Conservation (phyloP, 1,139 yeast species). For the Yamadazyma mexicana region DNA sequence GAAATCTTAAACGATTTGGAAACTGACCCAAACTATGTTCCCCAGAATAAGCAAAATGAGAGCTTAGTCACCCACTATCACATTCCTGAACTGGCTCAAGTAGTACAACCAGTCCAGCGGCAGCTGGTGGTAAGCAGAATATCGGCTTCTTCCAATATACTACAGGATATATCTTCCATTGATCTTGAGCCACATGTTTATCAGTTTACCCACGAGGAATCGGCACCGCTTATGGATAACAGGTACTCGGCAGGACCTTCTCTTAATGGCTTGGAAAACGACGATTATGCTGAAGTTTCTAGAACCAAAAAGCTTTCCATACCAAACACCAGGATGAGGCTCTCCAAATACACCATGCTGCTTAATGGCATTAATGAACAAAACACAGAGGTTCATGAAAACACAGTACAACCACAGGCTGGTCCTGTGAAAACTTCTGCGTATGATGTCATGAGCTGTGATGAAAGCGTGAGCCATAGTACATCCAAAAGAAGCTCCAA, state of each 20-base stretch:
- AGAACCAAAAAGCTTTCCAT: constrained; percentile 3
- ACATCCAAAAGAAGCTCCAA: constrained; percentile 12
- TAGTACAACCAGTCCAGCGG: not conserved
- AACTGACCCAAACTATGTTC: constrained; percentile 1
- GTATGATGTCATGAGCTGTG: constrained; percentile 4
- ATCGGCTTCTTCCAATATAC: constrained; percentile 5
- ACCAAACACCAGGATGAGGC: constrained; percentile 3
- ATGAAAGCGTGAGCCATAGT: constrained; percentile 15
- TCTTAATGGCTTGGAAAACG: not conserved
- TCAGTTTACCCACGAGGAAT: too few species aligned
- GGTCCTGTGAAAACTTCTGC: not conserved
- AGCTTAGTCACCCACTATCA: constrained; percentile 3
- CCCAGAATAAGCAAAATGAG: not conserved
- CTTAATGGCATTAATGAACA: constrained; percentile 3
- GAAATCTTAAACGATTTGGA: not conserved
- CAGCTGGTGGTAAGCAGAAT: not conserved
- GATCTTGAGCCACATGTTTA: constrained; percentile 1
- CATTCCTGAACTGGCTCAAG: not conserved
- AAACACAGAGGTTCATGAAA: not conserved
- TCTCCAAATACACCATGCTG: not conserved
- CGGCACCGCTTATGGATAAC: not conserved
- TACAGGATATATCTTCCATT: constrained; percentile 9
- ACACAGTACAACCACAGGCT: not conserved
- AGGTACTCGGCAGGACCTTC: not conserved
- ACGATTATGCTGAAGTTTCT: not conserved